These are phyloP conservation scores for Barnettozyma populi DNA, from an alignment of 805 yeast genomes.

Conservation along the genomic window DNA sequence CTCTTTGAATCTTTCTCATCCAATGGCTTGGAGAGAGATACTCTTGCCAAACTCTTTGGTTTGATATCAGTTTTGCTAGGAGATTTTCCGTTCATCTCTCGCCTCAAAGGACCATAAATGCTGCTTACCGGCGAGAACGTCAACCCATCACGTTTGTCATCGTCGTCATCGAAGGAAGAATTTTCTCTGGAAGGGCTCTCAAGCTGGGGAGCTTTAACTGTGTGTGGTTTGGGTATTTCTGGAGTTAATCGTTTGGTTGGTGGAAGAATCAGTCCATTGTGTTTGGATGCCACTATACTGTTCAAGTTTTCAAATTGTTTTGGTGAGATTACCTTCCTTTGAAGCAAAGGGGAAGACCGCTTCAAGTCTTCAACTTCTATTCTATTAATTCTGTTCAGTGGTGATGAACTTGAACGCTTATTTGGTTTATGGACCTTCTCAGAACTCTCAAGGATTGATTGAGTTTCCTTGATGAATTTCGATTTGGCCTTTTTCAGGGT, in stretches of 20 bases:
- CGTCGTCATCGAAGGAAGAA: constrained; percentile 7
- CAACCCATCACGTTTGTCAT: constrained; percentile 13
- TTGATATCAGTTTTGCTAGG: constrained; percentile 5
- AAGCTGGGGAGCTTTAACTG: constrained; percentile 1
- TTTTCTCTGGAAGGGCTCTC: constrained; percentile 4
- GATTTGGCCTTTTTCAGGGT: constrained; percentile 20
- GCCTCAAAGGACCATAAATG: constrained; percentile 22
- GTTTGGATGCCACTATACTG: constrained; percentile 13
- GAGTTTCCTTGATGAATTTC: constrained; percentile 18
- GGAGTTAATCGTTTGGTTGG: constrained; percentile 1
- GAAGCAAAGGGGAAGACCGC: not conserved
- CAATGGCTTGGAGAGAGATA: constrained; percentile 19
- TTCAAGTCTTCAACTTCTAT: not conserved
- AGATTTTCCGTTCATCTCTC: constrained; percentile 19
- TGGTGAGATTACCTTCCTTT: not conserved
- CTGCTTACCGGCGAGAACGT: constrained; percentile 26
- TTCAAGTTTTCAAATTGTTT: constrained; percentile 8
- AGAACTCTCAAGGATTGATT: constrained; percentile 6
- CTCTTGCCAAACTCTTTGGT: constrained; percentile 19
- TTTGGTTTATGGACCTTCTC: constrained; percentile 5
- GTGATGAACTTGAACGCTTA: not conserved
- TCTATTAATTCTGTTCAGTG: not conserved
- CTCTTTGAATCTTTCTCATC: constrained; percentile 15
- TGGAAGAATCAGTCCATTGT: not conserved
- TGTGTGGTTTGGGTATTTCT: not conserved